Percentiles rank a stretch among this genome's conserved stretches.
These are phyloP conservation scores for Bryum argenteum DNA, from an alignment of 225 moss, liverwort and hornwort genomes.

Conservation along the genomic window DNA sequence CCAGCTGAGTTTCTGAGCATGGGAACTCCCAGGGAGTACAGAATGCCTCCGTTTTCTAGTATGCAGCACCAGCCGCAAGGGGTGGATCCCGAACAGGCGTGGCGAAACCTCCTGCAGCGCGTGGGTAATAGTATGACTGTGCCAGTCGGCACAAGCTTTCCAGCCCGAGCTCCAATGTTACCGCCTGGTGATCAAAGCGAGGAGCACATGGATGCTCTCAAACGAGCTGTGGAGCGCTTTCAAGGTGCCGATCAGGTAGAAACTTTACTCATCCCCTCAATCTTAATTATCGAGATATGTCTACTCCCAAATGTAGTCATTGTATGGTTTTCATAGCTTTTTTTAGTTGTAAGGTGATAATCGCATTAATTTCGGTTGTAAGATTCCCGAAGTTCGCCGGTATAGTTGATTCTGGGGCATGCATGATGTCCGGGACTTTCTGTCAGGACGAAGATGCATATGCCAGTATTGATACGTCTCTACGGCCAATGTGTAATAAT, in stretches of 20 bases:
- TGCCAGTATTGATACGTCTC: not conserved
- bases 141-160: not conserved
- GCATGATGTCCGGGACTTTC: too few relatives aligned
- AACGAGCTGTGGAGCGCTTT: constrained; percentile 48
- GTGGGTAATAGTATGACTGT: constrained; percentile 34
- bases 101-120: constrained; percentile 47
- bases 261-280: not conserved
- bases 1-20: constrained; percentile 31
- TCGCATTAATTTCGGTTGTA: not conserved
- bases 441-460: constrained; percentile 1
- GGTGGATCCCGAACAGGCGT: constrained; percentile 45
- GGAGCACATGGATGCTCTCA: constrained; percentile 42
- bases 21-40: constrained; percentile 36
- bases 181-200: constrained; percentile 23
- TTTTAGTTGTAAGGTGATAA: not conserved
- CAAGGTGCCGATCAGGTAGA: constrained; percentile 47
- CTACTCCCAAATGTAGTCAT: too few relatives aligned
- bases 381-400: not conserved
- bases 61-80: constrained; percentile 33
- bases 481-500: not conserved
- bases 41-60: constrained; percentile 3
- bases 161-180: constrained; percentile 1
- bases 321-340: not conserved
- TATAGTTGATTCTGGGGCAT: too few relatives aligned
- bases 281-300: not conserved